Evolutionary conservation across 805 yeast genomes (phyloP).

Genomic region (Debaryomyces maramus): DNA sequence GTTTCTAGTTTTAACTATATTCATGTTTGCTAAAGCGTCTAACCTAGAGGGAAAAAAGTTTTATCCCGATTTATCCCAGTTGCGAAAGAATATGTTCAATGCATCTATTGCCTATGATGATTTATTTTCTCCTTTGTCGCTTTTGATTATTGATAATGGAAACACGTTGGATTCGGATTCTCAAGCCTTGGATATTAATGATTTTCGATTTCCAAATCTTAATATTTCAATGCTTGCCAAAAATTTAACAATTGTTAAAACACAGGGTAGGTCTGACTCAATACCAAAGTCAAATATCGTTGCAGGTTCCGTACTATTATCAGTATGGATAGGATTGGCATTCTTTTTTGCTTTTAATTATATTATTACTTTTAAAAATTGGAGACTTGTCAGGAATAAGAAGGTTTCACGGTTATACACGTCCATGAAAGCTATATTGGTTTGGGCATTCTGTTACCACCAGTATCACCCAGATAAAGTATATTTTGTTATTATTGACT

Average conservation of each 20-base stretch:
- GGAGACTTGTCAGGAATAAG: slow-evolving; percentile 16
- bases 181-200: background rate
- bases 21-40: slow-evolving; percentile 27
- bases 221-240: background rate
- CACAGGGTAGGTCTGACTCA: background rate
- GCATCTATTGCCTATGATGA: slow-evolving; percentile 24
- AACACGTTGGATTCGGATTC: background rate
- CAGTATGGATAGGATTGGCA: slow-evolving; percentile 21
- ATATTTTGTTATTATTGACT: slow-evolving; percentile 39
- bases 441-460: slow-evolving; percentile 49
- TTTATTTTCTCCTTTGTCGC: slow-evolving; percentile 15
- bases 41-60: slow-evolving; percentile 11
- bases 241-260: background rate
- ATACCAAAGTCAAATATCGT: slow-evolving; percentile 23
- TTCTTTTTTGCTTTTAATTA: slow-evolving; percentile 27
- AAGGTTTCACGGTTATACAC: slow-evolving; percentile 42
- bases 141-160: background rate
- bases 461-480: slow-evolving; percentile 44
- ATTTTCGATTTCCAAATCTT: slow-evolving; percentile 5
- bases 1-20: slow-evolving; percentile 41
- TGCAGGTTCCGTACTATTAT: slow-evolving; percentile 31
- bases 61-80: slow-evolving; percentile 12
- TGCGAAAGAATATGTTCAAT: slow-evolving; percentile 25
- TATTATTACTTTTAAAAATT: slow-evolving; percentile 19
- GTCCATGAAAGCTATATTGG: slow-evolving; percentile 44